phyloP scores from a whole-genome alignment of 345 rosid genomes.

The Boechera divaricarpa region DNA sequence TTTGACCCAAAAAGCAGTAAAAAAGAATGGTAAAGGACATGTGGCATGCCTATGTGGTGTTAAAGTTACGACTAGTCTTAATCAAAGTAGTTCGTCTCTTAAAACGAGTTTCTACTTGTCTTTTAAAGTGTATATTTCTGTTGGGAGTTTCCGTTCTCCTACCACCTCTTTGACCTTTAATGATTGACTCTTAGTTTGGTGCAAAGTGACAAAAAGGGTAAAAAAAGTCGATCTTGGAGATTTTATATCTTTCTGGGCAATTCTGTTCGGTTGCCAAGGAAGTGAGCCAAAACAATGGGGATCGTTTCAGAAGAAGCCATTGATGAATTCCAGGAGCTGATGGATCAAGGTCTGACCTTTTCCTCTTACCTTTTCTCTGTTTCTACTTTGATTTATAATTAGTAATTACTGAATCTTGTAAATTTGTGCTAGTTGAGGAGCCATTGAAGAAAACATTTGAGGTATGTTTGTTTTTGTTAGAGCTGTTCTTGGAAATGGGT shows the following conservation, averaged over 20 bases:
- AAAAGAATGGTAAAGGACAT: neutral
- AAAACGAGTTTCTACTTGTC: neutral
- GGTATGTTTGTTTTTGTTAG: conserved; percentile 51
- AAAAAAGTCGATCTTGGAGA: conserved; percentile 27
- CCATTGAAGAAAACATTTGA: conserved; percentile 61
- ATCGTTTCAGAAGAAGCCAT: conserved; percentile 66
- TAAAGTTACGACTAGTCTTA: conserved; percentile 9
- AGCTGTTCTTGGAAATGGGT: conserved; percentile 29
- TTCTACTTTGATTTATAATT: conserved; percentile 31
- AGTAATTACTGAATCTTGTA: conserved; percentile 22
- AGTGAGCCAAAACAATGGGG: conserved; percentile 51
- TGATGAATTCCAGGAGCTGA: conserved; percentile 65
- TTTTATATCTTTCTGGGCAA: conserved; percentile 13
- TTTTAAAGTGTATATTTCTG: conserved; percentile 25
- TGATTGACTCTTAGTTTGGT: conserved; percentile 42
- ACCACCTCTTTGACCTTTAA: conserved; percentile 45
- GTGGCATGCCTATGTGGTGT: no score
- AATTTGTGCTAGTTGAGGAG: conserved; percentile 61
- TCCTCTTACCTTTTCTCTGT: conserved; percentile 31
- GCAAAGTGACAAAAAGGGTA: conserved; percentile 18
- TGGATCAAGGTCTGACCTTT: conserved; percentile 70
- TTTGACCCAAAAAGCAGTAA: conserved; percentile 4
- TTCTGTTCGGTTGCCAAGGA: conserved; percentile 26
- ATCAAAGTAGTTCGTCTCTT: conserved; percentile 38
- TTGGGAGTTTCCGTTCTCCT: conserved; percentile 28